Percentiles rank a stretch among this genome's conserved stretches.
These are phyloP conservation scores for Populus hybrid DNA, from an alignment of 441 rosid genomes.

Conservation along the genomic window DNA sequence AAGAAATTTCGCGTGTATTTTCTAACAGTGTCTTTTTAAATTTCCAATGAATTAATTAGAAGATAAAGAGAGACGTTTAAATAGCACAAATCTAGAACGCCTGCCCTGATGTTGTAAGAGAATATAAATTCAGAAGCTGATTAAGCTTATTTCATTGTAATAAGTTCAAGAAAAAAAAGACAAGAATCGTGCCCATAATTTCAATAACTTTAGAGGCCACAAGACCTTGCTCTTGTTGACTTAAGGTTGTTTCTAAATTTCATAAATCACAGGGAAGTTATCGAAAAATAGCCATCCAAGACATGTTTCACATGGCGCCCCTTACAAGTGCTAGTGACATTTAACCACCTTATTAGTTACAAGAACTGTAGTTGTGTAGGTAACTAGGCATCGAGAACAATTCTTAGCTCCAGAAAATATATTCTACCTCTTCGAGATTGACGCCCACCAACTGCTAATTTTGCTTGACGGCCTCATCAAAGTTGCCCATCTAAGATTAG, in stretches of 20 bases:
- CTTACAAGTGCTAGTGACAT: not conserved
- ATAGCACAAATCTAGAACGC: no score
- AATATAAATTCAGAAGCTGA: not conserved
- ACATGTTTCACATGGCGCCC: not conserved
- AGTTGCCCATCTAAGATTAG: not conserved
- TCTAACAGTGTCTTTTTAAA: not conserved
- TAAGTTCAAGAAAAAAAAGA: constrained; percentile 1
- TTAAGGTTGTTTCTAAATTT: not conserved
- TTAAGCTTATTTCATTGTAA: not conserved
- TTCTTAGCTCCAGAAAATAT: not conserved
- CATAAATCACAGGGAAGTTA: not conserved
- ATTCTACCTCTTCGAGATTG: constrained; percentile 9
- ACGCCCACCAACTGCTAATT: not conserved
- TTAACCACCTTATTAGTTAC: not conserved
- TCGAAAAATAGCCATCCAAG: not conserved
- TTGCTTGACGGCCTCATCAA: constrained; percentile 10
- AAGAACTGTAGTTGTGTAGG: not conserved
- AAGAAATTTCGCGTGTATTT: not conserved
- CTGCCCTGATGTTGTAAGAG: no score
- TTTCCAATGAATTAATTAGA: not conserved
- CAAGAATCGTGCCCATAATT: constrained; percentile 3
- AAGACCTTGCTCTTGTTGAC: not conserved
- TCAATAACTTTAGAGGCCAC: not conserved
- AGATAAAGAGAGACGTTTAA: not conserved
- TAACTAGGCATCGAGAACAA: not conserved